Base-by-base conservation (phyloP, 75 land plant species). In the Pinus albicaulis region DNA sequence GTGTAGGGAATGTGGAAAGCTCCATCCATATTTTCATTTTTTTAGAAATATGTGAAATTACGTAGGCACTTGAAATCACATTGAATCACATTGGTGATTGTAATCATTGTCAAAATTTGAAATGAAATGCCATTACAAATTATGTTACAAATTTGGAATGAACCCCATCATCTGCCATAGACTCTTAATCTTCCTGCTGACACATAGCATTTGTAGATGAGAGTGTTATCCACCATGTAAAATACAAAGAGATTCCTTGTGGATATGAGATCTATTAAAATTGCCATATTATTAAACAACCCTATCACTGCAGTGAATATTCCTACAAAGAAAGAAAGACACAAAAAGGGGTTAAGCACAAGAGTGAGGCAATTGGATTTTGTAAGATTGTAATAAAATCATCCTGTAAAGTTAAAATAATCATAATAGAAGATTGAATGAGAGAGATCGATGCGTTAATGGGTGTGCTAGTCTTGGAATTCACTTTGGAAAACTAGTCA, bases 141-240 rank as follows among this genome's bases (percentile, higher is more conserved):
- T n/a, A n/a, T n/a, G n/a, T n/a, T n/a, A n/a, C n/a, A n/a, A n/a
- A n/a, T n/a, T n/a, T n/a, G n/a, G n/a, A n/a, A n/a, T n/a, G 80
- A 86, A 93, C 59, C 81, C 78, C 12, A 88, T 15, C 0, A 94
- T 95, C 48, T 0, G 48, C 48, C 48, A 44, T 5, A 8, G 48
- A 44, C 7, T 44, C 48, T 7, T 44, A 5, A 0, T 44, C 48
- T 44, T 44, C 48, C 7, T n/a, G n/a, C 48, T 7, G 53, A 70
- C 15, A 88, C 90, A 80, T 97, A 87, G 8, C 98, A 90, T 26
- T 92, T 81, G 74, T 84, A 89, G 34, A 94, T 80, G 31, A 97
- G 82, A 1, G 98, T 98, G 73, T 92, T 92, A 0, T 95, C 99
- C 66, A 97, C 98, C 99, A 97, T 91, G 88, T 92, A 92, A 79